Percentiles rank a stretch among this genome's conserved stretches.
These are phyloP conservation scores for Anacardium occidentale DNA, from an alignment of 345 rosid genomes.

Conservation along the genomic window DNA sequence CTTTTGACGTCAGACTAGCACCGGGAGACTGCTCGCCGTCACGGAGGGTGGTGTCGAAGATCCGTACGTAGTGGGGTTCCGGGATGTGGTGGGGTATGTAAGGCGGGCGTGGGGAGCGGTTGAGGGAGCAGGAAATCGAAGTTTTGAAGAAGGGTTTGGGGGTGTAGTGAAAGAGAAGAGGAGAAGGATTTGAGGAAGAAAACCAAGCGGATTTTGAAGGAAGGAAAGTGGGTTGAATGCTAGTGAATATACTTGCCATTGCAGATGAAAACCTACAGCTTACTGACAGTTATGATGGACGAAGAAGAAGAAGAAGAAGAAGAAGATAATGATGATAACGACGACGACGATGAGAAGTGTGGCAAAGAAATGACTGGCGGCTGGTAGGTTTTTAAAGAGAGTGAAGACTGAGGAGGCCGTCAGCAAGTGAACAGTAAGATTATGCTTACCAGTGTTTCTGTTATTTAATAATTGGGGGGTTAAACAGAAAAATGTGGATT, in stretches of 20 bases:
- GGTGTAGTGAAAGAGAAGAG: slow-evolving; percentile 15
- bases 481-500: too few relatives aligned
- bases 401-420: too few relatives aligned
- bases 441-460: too few relatives aligned
- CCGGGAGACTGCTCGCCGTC: slow-evolving; percentile 99
- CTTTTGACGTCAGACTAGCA: slow-evolving; percentile 87
- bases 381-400: too few relatives aligned
- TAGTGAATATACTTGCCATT: background rate
- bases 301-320: too few relatives aligned
- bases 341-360: too few relatives aligned
- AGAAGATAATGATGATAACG: too few relatives aligned
- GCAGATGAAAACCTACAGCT: too few relatives aligned
- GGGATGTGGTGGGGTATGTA: slow-evolving; percentile 72
- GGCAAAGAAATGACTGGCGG: too few relatives aligned
- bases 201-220: slow-evolving; percentile 1
- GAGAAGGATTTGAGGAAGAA: slow-evolving; percentile 17
- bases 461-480: too few relatives aligned
- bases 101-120: slow-evolving; percentile 42
- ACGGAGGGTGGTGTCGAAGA: slow-evolving; percentile 96
- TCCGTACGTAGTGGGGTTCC: slow-evolving; percentile 72
- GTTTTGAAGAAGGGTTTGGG: slow-evolving; percentile 19
- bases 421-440: too few relatives aligned
- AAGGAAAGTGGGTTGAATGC: slow-evolving; percentile 16
- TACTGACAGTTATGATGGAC: too few relatives aligned
- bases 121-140: slow-evolving; percentile 31